Evolutionary conservation across 495 filamentous ascomycete genomes (phyloP), one percentile per base, ranked within the genome.

Genomic region (Aspergillus bridgeri): DNA sequence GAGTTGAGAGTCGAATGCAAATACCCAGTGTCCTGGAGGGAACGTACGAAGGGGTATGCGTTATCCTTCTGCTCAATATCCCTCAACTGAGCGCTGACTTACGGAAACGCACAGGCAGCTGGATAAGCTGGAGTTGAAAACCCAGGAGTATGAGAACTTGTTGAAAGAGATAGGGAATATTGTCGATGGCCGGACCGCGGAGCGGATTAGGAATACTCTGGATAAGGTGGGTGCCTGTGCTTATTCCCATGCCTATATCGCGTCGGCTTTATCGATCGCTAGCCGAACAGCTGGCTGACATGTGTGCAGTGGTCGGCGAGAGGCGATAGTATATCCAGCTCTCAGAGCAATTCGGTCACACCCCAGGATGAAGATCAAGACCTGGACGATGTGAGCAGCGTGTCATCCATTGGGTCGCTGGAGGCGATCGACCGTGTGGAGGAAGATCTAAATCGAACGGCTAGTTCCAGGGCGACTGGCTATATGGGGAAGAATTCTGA

Each of bases 401-500:
- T 73, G 25, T 86, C 81, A 2, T 84, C 83, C 5, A 77, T 82
- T 43, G 84, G 85, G 9, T 89, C 86, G 1, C 77, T 81, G 3
- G 82, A 81, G 23, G 83, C 82, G 13, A 69, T 84, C 21, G 86
- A 88, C 59, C 72, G 76, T 13, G 77, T 86, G n/a, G 73, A 83
- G 44, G 82, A 87, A 62, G 86, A 89, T 48, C 63, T 81, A 15
- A 85, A 84, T 60, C 75, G 75, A 23, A 80, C 64, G 25, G 74
- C 79, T 58, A 65, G 69, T 43, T 68, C 75, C n/a, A 61, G 78
- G 51, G 76, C 78, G 3, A 86, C 81, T 9, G 86, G 86, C 0
- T 87, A 81, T 64, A 75, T 87, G 66, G 86, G 86, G 13, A 86
- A 86, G 59, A 86, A 81, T 51, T 88, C 85, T 0, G 84, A 86